Percentiles rank a stretch among this genome's conserved stretches.
These are phyloP conservation scores for Chlorella vulgaris DNA, from an alignment of 139 green algal species.

Conservation along the genomic window DNA sequence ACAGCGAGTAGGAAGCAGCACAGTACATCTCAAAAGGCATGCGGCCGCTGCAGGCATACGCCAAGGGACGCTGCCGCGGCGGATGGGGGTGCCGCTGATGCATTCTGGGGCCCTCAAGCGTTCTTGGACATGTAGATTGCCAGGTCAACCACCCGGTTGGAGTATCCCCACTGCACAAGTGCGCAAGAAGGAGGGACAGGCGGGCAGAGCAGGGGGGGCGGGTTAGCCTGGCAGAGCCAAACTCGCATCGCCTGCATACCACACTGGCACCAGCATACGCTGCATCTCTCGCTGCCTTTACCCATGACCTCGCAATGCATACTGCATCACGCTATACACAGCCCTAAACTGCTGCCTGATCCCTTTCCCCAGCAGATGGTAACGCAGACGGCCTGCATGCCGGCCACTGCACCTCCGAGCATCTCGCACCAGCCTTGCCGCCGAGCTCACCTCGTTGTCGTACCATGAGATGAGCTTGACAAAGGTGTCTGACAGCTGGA, in stretches of 20 bases:
- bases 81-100: too few species aligned
- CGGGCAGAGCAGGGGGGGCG: not conserved
- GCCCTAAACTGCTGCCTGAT: too few species aligned
- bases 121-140: conserved; percentile 56
- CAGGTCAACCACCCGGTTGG: conserved; percentile 58
- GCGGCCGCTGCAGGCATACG: too few species aligned
- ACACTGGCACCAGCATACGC: too few species aligned
- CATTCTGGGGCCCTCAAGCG: not conserved
- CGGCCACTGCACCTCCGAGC: not conserved
- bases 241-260: too few species aligned
- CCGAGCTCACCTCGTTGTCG: conserved; percentile 31
- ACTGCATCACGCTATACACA: too few species aligned
- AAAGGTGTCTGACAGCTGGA: conserved; percentile 88
- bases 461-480: conserved; percentile 93
- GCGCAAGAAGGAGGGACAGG: not conserved
- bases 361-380: not conserved
- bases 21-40: too few species aligned
- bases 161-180: conserved; percentile 16
- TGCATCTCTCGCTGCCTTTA: too few species aligned
- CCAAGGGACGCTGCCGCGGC: not conserved
- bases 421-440: not conserved
- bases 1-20: too few species aligned
- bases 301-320: too few species aligned
- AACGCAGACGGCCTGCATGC: not conserved
- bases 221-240: too few species aligned